Evolutionary conservation across 257 asterid genomes (phyloP).

Genomic region (Rehmannia glutinosa): DNA sequence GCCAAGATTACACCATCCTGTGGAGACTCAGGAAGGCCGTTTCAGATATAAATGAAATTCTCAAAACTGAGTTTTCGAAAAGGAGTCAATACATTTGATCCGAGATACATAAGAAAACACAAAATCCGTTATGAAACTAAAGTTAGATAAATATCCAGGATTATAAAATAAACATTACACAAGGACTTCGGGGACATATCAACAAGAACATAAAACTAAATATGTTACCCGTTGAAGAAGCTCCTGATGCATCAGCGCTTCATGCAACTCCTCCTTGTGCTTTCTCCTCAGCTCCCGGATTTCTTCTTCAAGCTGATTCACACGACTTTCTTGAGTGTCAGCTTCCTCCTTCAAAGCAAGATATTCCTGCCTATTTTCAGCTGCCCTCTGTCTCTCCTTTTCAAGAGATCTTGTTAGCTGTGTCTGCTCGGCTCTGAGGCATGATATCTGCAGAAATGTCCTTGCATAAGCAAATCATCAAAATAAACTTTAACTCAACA

Average conservation of each 20-base stretch:
- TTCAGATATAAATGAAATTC: too few relatives aligned
- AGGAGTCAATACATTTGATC: too few relatives aligned
- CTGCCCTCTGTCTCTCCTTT: slow-evolving; percentile 90
- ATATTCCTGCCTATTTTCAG: slow-evolving; percentile 87
- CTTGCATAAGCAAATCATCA: slow-evolving; percentile 31
- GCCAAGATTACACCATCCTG: neutral
- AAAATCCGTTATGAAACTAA: too few relatives aligned
- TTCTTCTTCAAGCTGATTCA: slow-evolving; percentile 69
- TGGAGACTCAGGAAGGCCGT: too few relatives aligned
- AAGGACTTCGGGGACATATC: neutral
- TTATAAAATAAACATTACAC: too few relatives aligned
- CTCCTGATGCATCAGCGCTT: slow-evolving; percentile 72
- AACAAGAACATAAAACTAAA: slow-evolving; percentile 1
- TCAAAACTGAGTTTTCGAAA: too few relatives aligned
- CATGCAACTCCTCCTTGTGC: slow-evolving; percentile 91
- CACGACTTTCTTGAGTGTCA: slow-evolving; percentile 85
- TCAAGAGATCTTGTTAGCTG: slow-evolving; percentile 85
- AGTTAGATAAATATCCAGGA: too few relatives aligned
- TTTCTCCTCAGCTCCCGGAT: slow-evolving; percentile 73
- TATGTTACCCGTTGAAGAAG: slow-evolving; percentile 75
- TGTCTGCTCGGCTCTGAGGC: slow-evolving; percentile 99
- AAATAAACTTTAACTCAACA: slow-evolving; percentile 8
- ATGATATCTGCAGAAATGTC: slow-evolving; percentile 66
- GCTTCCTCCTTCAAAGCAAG: slow-evolving; percentile 96
- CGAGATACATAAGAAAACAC: too few relatives aligned